Evolutionary conservation across 2,329 filamentous ascomycete genomes (phyloP).

Genomic region (Ophiostoma himal-ulmi): DNA sequence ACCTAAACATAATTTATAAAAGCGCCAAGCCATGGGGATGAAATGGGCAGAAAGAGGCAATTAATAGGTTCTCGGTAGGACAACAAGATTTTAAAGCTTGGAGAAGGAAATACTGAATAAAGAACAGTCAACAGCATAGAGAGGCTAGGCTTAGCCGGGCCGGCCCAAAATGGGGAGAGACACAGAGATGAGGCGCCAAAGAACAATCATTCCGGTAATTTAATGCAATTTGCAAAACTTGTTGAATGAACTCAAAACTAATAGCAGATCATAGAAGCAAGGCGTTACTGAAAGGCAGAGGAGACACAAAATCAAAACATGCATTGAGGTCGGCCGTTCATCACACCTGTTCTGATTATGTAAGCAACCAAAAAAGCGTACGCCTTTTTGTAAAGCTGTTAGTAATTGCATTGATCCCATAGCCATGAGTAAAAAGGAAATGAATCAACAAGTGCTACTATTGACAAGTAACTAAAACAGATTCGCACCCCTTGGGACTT

Average conservation of each 20-base stretch:
- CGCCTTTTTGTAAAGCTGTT: too few relatives aligned
- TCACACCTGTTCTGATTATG: not conserved
- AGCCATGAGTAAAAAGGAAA: not conserved
- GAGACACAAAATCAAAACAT: not conserved
- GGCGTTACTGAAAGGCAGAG: not conserved
- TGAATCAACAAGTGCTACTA: not conserved
- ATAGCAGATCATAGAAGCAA: not conserved
- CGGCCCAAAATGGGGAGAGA: not conserved
- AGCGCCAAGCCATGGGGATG: not conserved
- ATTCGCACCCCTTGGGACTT: not conserved
- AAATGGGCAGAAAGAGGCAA: not conserved
- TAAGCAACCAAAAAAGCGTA: not conserved
- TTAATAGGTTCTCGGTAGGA: not conserved
- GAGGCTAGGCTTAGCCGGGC: not conserved
- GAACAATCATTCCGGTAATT: not conserved
- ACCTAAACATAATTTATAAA: not conserved
- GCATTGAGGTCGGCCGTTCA: not conserved
- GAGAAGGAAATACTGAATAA: not conserved
- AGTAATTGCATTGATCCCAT: not conserved
- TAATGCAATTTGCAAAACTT: not conserved
- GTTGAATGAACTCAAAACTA: not conserved
- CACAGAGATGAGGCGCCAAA: not conserved
- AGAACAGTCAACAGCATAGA: not conserved
- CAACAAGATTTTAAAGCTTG: not conserved
- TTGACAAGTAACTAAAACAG: not conserved